Evolutionary conservation across 352 stramenopile genomes (phyloP), one percentile per base, ranked within the genome.

Genomic region (Globisporangium yorkense): DNA sequence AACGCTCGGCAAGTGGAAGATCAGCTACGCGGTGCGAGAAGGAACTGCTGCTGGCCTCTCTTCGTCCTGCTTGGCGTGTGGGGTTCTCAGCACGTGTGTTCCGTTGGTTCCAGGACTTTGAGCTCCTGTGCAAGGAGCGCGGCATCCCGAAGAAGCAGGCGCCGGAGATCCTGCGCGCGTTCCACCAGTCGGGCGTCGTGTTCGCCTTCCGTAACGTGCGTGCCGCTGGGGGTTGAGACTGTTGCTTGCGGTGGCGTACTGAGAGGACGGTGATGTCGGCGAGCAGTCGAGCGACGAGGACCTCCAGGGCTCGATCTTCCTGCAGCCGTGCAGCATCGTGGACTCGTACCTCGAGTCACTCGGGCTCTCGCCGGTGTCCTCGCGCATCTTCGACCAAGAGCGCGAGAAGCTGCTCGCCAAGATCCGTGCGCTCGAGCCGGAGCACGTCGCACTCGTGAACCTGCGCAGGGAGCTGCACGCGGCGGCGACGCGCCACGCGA

Each of bases 91-190:
- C 24, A 27, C 24, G 24, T 27, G 24, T 27, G 24, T 27, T 27
- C 24, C 24, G 24, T 27, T 27, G 24, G 24, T 27, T 27, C 43
- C 24, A 87, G 76, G 80, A 92, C 43, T 94, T 89, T 56, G 68
- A 88, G 29, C 61, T 78, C 46, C 67, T 91, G 70, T 89, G 81
- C 40, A 65, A 70, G 18, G 76, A 89, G 13, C 70, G 74, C n/a
- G 84, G 84, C 24, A 92, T 94, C 61, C 77, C 81, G 6, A 90
- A 92, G 69, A 94, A 92, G 65, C 81, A 94, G 61, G 80, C 84
- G 15, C 65, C 71, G 1, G 80, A 92, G 57, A 71, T 94, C 21
- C 74, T 94, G 29, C 73, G 81, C 53, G 70, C 77, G 12, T 91
- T 94, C 49, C 84, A 94, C 39, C 81, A 94, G 50, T 58, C 83